Evolutionary conservation across 1,139 yeast species (phyloP), one percentile per base, ranked within the genome.

Genomic region (Yamadazyma buinensis): DNA sequence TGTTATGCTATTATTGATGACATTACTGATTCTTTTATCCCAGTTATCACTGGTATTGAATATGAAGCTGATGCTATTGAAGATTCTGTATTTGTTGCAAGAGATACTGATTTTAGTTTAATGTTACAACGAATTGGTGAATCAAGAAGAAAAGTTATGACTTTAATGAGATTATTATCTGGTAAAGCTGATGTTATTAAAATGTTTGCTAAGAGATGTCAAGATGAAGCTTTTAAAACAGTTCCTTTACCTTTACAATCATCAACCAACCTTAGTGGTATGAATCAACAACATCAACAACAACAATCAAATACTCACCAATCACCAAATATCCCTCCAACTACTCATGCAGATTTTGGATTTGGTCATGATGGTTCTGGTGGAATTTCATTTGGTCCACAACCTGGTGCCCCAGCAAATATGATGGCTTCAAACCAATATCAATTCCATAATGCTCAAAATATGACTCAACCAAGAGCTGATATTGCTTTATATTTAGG

Each of bases 101-200:
- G 64, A 32, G 63, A 59, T 29, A 38, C 53, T 14, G 92, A 85
- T 52, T 82, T 84, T 48, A 72, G 85, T 38, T 61, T 64, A 29
- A 84, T 87, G 87, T 67, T 90, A 49, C 76, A 78, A 43, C 72
- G 84, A 44, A 86, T 90, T 45, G 97, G 97, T 38, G 94, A 86
- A 51, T 78, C 95, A 11, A 76, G 97, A 55, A 72, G 92, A 42
- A 85, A 83, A 52, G 95, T 88, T 26, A 90, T 90, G 96, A 84
- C 95, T 0, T 67, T 90, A 54, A 81, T 92, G 85, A 73, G 98
- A 51, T 67, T 92, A 42, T 69, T 92, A 35, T 81, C 95, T 19
- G 95, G 96, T 42, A 92, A 92, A 57, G 97, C 98, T 0, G 98
- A 94, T 58, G 98, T 92, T 39, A 87, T 92, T 51, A 85, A 86